Conservation (phyloP, 306 rosid species). For the Cajanus cajan region DNA sequence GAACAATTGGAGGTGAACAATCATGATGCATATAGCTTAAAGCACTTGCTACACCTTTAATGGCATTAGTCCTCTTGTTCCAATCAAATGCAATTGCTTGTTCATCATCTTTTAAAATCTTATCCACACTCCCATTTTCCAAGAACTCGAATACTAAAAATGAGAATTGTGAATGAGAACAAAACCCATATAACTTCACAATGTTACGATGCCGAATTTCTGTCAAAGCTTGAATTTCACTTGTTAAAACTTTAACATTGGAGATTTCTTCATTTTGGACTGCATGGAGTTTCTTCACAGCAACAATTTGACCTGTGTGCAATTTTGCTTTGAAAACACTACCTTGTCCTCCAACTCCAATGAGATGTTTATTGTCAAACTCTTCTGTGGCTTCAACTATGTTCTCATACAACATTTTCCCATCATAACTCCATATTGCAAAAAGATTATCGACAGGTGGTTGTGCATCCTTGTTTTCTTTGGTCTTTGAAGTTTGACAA, state of each 20-base stretch:
- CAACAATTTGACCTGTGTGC: conserved; percentile 10
- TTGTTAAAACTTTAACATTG: background rate
- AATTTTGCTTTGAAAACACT: background rate
- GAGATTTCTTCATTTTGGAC: background rate
- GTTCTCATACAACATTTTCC: background rate
- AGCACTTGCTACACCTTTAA: background rate
- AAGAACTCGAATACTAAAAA: conserved; percentile 23
- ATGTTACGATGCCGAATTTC: conserved; percentile 28
- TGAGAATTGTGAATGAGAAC: background rate
- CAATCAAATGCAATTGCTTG: background rate
- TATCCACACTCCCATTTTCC: background rate
- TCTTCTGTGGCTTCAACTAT: conserved; percentile 13
- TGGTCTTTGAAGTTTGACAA: background rate
- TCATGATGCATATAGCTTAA: background rate
- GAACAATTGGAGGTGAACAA: conserved; percentile 11
- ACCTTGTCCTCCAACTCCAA: conserved; percentile 13
- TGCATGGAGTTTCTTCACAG: conserved; percentile 6
- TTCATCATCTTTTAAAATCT: background rate
- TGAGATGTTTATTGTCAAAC: background rate
- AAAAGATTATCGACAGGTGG: background rate
- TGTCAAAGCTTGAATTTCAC: conserved; percentile 23
- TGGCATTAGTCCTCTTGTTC: background rate
- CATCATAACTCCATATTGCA: conserved; percentile 12
- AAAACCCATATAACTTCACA: conserved; percentile 22
- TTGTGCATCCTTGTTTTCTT: background rate